Evolutionary conservation across 2,329 filamentous ascomycete genomes (phyloP), one percentile per base, ranked within the genome.

Genomic region (Aspergillaceae sp.): DNA sequence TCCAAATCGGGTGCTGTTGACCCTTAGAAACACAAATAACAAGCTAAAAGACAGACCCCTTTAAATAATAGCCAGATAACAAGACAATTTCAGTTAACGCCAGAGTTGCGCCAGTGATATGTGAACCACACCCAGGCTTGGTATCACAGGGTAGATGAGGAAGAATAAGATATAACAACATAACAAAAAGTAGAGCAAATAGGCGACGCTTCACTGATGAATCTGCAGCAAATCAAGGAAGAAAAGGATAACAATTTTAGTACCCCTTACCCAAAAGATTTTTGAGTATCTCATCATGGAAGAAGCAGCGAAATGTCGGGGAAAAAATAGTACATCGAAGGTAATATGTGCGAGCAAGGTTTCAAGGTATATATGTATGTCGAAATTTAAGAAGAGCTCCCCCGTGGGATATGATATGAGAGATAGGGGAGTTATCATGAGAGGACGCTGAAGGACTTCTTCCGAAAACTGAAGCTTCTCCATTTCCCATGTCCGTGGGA

Each of bases 391-490:
- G 19, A 19, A 19, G 19, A 19, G 19, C 19, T 19, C 19, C 19
- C 19, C 19, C 19, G 19, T 19, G 19, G 19, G 19, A 19, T 19
- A 19, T 19, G 19, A 19, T 19, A 19, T 19, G 19, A 26, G 28
- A 30, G 28, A 34, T 26, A 47, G 36, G 36, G 5, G 35, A 33
- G 19, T 19, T 2, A 19, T 52, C 43, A 55, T 28, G 54, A 56
- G 34, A 55, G 49, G 48, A 69, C 61, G 53, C 62, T 68, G 46
- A 70, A 71, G 5, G 65, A 68, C 52, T 70, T 72, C 54, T 70
- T 72, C 42, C 67, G 57, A 45, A 72, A 55, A 44, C 66, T 70
- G 56, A 72, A 72, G 35, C 65, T 65, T 50, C 64, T 67, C 58
- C 63, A 69, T 51, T 60, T 63, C 3, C 55, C 52, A 49, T 58